Conservation (phyloP, 805 yeast genomes). For the Candida berthetii region DNA sequence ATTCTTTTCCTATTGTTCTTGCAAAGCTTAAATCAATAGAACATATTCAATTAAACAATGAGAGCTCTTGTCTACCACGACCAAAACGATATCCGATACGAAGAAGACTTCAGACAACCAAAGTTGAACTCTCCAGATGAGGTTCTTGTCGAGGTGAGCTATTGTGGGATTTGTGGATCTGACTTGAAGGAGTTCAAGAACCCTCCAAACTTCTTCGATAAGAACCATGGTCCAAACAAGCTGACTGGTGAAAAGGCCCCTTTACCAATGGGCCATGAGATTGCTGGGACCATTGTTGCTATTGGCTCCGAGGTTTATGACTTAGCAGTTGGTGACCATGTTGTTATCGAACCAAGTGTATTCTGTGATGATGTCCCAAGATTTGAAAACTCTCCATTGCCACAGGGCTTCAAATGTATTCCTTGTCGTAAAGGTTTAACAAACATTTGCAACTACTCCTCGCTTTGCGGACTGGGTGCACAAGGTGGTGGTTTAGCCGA, state of each 20-base stretch:
- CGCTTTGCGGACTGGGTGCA: constrained; percentile 51
- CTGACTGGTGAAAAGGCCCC: constrained; percentile 37
- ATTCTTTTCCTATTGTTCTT: no score
- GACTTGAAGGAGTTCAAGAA: constrained; percentile 52
- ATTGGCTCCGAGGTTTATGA: constrained; percentile 40
- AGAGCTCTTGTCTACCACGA: constrained; percentile 44
- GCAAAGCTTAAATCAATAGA: no score
- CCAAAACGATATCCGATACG: constrained; percentile 35
- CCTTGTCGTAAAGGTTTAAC: constrained; percentile 45
- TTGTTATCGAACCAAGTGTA: constrained; percentile 57
- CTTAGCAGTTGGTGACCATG: constrained; percentile 47
- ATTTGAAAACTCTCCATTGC: constrained; percentile 26
- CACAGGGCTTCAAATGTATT: constrained; percentile 29
- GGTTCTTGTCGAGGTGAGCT: constrained; percentile 37
- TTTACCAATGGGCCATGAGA: constrained; percentile 49
- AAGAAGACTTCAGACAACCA: constrained; percentile 29
- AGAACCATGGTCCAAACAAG: constrained; percentile 28
- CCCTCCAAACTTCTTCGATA: constrained; percentile 54
- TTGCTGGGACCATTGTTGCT: constrained; percentile 37
- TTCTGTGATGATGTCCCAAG: constrained; percentile 44
- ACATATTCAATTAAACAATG: constrained; percentile 21
- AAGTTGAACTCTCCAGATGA: constrained; percentile 28
- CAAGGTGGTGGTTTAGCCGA: constrained; percentile 52
- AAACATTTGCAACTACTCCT: constrained; percentile 44
- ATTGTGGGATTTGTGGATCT: constrained; percentile 62